Percentiles rank a stretch among this genome's conserved stretches.
Evolutionary conservation across 306 rosid genomes (phyloP).

Genomic region (Gynostemma pentaphyllum): DNA sequence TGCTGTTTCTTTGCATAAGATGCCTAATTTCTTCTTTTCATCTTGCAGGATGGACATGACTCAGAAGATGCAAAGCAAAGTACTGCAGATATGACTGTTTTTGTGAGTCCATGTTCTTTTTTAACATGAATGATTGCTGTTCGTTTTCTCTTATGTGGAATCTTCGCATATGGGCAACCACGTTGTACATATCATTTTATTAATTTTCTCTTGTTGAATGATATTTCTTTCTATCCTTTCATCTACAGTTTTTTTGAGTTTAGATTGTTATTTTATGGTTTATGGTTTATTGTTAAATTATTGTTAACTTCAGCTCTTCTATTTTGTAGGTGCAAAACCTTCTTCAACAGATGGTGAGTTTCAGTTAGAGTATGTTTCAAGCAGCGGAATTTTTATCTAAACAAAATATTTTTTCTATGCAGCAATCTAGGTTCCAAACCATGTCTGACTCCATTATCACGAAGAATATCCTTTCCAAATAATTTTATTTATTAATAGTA

Average conservation of each 20-base stretch:
- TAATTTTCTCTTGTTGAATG: background rate
- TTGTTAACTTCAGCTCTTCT: constrained; percentile 4
- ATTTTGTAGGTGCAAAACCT: constrained; percentile 82
- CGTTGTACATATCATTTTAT: background rate
- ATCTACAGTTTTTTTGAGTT: background rate
- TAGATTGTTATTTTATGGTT: background rate
- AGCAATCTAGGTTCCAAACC: constrained; percentile 88
- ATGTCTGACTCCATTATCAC: constrained; percentile 90
- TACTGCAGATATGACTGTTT: constrained; percentile 94
- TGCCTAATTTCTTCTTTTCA: background rate
- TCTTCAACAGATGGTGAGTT: constrained; percentile 97
- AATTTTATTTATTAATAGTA: background rate
- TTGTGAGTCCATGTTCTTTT: constrained; percentile 43
- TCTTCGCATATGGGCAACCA: no score
- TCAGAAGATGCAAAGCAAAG: constrained; percentile 73
- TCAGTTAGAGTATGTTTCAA: constrained; percentile 9
- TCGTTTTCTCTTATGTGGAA: background rate
- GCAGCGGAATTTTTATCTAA: constrained; percentile 17
- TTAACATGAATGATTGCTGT: background rate
- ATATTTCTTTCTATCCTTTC: background rate
- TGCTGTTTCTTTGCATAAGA: background rate
- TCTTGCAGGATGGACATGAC: constrained; percentile 64
- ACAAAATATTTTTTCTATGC: constrained; percentile 24
- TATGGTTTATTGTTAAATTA: background rate
- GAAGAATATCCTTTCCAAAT: constrained; percentile 71